Evolutionary conservation across 352 stramenopile genomes (phyloP).

Genomic region (Thalassiosira gravida): DNA sequence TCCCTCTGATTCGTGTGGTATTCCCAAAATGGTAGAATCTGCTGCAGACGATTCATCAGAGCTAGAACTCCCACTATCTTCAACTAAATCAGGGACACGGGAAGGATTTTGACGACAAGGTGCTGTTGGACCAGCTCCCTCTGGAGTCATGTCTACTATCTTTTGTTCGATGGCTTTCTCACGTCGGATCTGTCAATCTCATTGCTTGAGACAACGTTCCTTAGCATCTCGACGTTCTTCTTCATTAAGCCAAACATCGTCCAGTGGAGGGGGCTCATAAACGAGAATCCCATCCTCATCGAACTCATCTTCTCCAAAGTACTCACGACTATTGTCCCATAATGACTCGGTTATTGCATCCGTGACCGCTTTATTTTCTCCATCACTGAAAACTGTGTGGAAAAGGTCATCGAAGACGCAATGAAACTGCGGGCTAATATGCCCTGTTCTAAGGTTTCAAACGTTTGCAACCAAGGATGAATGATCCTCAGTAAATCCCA

Average conservation of each 20-base stretch:
- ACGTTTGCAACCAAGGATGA: constrained; percentile 22
- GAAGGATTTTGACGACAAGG: too few relatives aligned
- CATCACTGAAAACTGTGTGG: constrained; percentile 16
- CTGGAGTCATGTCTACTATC: neutral
- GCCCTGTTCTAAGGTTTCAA: constrained; percentile 28
- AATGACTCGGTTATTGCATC: neutral
- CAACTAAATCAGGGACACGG: neutral
- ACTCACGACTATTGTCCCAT: neutral
- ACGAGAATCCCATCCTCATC: constrained; percentile 7
- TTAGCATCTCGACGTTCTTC: constrained; percentile 6
- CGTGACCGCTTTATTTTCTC: neutral
- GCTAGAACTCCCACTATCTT: neutral
- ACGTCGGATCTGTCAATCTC: neutral
- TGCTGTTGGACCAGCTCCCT: neutral
- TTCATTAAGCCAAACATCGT: constrained; percentile 30
- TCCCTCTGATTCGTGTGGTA: constrained; percentile 8
- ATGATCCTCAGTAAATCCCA: constrained; percentile 17
- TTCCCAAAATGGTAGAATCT: neutral
- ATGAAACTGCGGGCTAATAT: constrained; percentile 53
- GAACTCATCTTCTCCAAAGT: constrained; percentile 10
- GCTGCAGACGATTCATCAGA: neutral
- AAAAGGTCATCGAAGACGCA: constrained; percentile 44
- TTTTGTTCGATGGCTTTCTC: neutral
- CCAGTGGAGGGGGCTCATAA: constrained; percentile 16
- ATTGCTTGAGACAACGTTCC: too few relatives aligned